Base-by-base conservation (phyloP, 352 stramenopile genomes). In the Pythium biforme region DNA sequence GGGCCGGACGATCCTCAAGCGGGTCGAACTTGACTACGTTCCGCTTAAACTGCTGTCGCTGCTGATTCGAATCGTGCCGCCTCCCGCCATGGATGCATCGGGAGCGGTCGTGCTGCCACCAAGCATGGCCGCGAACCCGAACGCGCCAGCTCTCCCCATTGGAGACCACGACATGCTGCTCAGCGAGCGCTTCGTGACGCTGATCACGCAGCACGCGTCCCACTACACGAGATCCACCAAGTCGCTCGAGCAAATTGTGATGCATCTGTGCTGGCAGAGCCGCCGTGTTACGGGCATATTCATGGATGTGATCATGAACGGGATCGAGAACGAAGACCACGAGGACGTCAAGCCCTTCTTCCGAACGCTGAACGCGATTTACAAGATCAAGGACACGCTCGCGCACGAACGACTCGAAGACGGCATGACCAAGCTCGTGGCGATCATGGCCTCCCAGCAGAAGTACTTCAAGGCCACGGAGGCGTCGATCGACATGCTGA, bases 341-440 rank as follows among this genome's bases (percentile, higher is more conserved):
- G 81, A 95, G 29, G 85, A 94, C 43, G 75, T 96, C 48, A 96
- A 96, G 48, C 70, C 86, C n/a, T 95, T 89, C 46, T 95, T 96
- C 59, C 88, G 88, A 14, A 90, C 84, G n/a, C 58, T 96, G 7
- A 91, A 89, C 37, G 78, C 84, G 53, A 55, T 96, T 12, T 64
- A 94, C 20, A 93, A 92, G 60, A 75, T 94, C 27, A 77, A 81
- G 15, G 86, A 95, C 66, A 88, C 78, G 12, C 68, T 94, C 9
- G 68, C 79, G 12, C 49, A 29, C 2, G 79, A 90, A 54, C 84
- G 88, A 15, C 51, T 96, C 17, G 75, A 59, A 2, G 84, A 93
- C 33, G 76, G 72, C 1, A 85, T 96, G 58, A 90, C 81, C 1
- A 81, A 84, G 54, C 49, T 96, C 1, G 34, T 95, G 34, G 84